Evolutionary conservation across 257 asterid species (phyloP).

Genomic region (Knoxia roxburghii): DNA sequence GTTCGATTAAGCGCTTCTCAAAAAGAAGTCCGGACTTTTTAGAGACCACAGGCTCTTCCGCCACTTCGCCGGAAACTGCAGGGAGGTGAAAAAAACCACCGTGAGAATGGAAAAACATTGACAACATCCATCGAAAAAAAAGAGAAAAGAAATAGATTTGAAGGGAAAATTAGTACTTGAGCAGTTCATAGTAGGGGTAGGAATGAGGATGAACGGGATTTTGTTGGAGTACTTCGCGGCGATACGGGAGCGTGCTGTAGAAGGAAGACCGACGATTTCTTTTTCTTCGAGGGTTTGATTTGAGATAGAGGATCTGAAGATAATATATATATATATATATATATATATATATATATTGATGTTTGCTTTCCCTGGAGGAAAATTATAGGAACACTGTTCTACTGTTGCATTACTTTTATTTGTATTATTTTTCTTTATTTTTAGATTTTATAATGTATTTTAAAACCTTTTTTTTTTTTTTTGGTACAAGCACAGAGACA

Average conservation of each 20-base stretch:
- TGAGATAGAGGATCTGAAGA: no score
- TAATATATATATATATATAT: no score
- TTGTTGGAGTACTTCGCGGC: background rate
- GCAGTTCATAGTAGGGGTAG: constrained; percentile 53
- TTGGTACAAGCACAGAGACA: no score
- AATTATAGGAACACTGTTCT: no score
- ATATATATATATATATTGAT: no score
- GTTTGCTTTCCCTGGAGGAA: no score
- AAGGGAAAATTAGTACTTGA: constrained; percentile 49
- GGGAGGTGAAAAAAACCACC: background rate
- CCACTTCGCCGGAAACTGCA: constrained; percentile 99
- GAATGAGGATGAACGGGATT: constrained; percentile 9
- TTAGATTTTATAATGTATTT: no score
- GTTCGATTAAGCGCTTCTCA: constrained; percentile 88
- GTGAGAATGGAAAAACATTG: constrained; percentile 19
- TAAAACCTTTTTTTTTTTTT: no score
- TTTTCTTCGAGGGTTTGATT: constrained; percentile 24
- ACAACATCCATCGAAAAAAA: constrained; percentile 1
- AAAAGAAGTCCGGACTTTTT: constrained; percentile 71
- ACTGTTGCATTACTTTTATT: no score
- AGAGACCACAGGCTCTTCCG: constrained; percentile 96
- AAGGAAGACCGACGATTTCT: background rate
- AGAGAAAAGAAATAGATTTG: background rate
- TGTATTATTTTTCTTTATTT: no score
- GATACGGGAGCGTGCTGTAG: constrained; percentile 9